Evolutionary conservation across 495 filamentous ascomycete species (phyloP), one percentile per base, ranked within the genome.

Genomic region (Annulohypoxylon moriforme): DNA sequence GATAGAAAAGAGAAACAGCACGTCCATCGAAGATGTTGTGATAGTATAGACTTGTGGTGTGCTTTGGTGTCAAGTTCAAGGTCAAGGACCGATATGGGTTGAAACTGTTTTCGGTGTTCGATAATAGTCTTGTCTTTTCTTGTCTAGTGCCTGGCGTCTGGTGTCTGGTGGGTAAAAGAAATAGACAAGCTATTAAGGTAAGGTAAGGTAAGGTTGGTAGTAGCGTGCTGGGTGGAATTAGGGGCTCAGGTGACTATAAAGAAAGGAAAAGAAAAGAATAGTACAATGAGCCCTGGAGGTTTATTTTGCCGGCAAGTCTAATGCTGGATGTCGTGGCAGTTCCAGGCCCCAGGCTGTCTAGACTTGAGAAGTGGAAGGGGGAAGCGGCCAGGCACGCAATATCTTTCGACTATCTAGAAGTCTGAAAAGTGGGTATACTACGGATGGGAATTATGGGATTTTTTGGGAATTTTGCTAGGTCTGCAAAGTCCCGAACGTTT

Each of bases 341-440:
- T 57, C 52, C 55, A 36, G 53, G 20, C 31, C 20, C 31, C 31
- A 33, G 34, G 4, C 34, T 13, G 47, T 25, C 20, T 22, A 14
- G 20, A 22, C 22, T 36, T 14, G 42, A 53, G 27, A 62, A n/a
- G n/a, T n/a, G n/a, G n/a, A n/a, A n/a, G n/a, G n/a, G n/a, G n/a
- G n/a, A n/a, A 36, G 38, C 49, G 14, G 44, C 58, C 69, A 73
- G 65, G 60, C 65, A 69, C 70, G 56, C 65, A 73, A 73, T 73
- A 73, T 68, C 65, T 56, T 68, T 64, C 52, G 59, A 60, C 59
- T 72, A 70, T 67, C 46, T 67, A 66, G 63, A 74, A 71, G 62
- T 74, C 63, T 71, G 63, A 74, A 74, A 71, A 70, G 72, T 70
- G 67, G 67, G 65, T 67, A 67, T 64, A 64, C 25, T 56, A 61